Conservation (phyloP, 768 basidiomycete species). For the Kwoniella sp. region DNA sequence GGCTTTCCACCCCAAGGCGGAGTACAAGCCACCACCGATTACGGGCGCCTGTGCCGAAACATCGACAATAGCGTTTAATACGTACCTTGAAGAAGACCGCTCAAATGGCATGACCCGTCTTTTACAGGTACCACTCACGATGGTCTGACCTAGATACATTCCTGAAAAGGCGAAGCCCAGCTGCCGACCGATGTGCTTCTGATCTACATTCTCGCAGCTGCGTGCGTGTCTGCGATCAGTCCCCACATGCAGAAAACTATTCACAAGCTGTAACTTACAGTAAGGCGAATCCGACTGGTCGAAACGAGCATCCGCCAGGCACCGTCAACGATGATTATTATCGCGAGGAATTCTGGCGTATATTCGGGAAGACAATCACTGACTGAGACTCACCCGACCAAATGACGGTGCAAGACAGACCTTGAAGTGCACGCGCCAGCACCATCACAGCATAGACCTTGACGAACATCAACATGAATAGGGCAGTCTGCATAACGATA, state of each 20-base stretch:
- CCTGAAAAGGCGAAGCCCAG: conserved; percentile 30
- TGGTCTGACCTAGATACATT: background rate
- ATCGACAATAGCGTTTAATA: background rate
- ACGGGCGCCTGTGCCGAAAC: conserved; percentile 10
- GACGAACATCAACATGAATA: conserved; percentile 31
- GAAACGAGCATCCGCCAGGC: too few relatives aligned
- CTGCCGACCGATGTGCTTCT: conserved; percentile 23
- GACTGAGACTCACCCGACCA: conserved; percentile 17
- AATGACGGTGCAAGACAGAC: conserved; percentile 14
- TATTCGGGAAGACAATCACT: too few relatives aligned
- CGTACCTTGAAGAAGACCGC: conserved; percentile 2
- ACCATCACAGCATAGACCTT: conserved; percentile 24
- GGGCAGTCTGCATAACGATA: conserved; percentile 6
- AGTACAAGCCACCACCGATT: conserved; percentile 30
- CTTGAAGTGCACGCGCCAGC: conserved; percentile 18
- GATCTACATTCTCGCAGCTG: conserved; percentile 24
- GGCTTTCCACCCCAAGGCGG: conserved; percentile 33
- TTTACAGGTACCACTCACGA: conserved; percentile 10
- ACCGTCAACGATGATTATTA: background rate
- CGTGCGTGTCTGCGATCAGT: background rate
- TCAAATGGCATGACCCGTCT: too few relatives aligned
- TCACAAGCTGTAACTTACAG: conserved; percentile 1
- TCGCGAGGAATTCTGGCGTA: background rate
- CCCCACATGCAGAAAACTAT: background rate
- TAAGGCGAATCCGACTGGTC: conserved; percentile 28